phyloP scores from a whole-genome alignment of 192 early-diverging fungal genomes.

The Lobosporangium transversale region DNA sequence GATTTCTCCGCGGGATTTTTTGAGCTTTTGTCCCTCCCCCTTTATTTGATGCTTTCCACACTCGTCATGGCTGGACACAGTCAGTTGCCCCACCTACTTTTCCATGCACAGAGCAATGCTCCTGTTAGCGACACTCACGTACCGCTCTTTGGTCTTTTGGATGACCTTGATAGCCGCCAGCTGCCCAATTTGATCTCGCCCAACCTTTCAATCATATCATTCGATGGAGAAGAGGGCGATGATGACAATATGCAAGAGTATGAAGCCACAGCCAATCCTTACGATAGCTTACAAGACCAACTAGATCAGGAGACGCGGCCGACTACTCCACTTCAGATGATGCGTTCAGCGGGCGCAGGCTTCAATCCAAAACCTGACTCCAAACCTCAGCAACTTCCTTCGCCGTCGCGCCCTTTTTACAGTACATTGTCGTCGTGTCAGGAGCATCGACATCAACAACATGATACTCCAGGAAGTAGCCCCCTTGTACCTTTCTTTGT shows the following conservation, averaged over 20 bases:
- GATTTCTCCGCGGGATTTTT: too few relatives aligned
- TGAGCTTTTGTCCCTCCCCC: too few relatives aligned
- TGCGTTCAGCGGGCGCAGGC: neutral
- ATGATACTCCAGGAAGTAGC: neutral
- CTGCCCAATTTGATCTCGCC: conserved; percentile 18
- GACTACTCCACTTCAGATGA: neutral
- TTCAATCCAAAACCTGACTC: neutral
- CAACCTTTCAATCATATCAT: neutral
- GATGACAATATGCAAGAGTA: neutral
- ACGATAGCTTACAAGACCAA: neutral
- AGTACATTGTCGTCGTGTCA: neutral
- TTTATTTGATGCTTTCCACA: neutral
- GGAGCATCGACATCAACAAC: conserved; percentile 4
- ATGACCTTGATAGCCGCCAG: conserved; percentile 1
- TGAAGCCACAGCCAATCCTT: neutral
- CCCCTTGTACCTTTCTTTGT: neutral
- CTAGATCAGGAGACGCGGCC: neutral
- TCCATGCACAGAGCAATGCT: neutral
- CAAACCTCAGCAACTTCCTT: neutral
- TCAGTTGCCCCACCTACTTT: neutral
- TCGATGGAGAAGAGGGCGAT: neutral
- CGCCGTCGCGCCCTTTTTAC: neutral
- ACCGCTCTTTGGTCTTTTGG: neutral
- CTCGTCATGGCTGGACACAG: neutral
- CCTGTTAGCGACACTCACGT: neutral